A percentile compares a stretch with the other conserved stretches of the same genome.
phyloP scores from a whole-genome alignment of 257 asterid species.

The Gentiana straminea region DNA sequence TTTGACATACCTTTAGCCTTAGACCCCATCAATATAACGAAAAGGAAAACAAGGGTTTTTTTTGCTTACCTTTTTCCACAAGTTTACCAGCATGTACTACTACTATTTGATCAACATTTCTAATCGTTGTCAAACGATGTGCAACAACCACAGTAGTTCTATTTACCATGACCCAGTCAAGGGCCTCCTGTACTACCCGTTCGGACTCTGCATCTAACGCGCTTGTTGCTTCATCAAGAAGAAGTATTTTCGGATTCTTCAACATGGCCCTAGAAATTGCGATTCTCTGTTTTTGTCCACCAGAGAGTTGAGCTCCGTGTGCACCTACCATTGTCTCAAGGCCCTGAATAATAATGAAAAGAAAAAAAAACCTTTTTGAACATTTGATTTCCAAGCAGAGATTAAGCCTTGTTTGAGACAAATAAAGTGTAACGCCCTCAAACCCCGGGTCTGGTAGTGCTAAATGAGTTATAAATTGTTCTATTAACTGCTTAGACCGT shows the following conservation, averaged over 20 bases:
- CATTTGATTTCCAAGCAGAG: neutral
- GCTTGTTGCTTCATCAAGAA: slow-evolving; percentile 88
- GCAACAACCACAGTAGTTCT: slow-evolving; percentile 80
- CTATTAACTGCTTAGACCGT: no score
- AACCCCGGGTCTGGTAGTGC: no score
- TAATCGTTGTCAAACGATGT: slow-evolving; percentile 64
- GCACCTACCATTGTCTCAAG: slow-evolving; percentile 80
- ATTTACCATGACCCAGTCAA: slow-evolving; percentile 56
- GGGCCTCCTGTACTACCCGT: slow-evolving; percentile 64
- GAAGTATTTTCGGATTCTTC: slow-evolving; percentile 68
- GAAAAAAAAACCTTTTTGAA: neutral
- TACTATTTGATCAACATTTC: slow-evolving; percentile 75
- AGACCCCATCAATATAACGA: neutral
- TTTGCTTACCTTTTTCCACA: slow-evolving; percentile 49
- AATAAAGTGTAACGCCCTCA: no score
- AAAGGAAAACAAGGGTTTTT: no score
- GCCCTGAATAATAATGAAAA: slow-evolving; percentile 31
- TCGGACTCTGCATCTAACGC: slow-evolving; percentile 82
- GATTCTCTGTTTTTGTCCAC: slow-evolving; percentile 80
- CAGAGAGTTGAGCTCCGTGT: slow-evolving; percentile 73
- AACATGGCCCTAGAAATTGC: slow-evolving; percentile 81
- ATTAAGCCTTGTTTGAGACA: neutral
- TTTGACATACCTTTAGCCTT: no score
- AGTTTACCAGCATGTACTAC: slow-evolving; percentile 64
- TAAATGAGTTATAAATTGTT: no score